phyloP scores from a whole-genome alignment of 495 filamentous ascomycete genomes.

The Daldinia bambusicola region DNA sequence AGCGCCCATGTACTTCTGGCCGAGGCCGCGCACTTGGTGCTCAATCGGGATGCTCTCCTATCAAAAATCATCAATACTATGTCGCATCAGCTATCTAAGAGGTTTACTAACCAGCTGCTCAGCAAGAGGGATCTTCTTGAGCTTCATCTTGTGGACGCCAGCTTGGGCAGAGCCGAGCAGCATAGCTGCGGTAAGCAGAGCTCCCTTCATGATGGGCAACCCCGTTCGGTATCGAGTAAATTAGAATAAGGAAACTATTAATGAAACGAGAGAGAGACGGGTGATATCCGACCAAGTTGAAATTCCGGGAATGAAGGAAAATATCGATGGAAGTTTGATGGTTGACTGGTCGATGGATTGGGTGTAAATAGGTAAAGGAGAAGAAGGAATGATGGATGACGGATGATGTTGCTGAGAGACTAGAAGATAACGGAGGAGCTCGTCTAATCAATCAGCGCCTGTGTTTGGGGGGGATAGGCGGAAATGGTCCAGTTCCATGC shows the following conservation, averaged over 20 bases:
- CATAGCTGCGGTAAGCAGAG: constrained; percentile 76
- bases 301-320: constrained; percentile 20
- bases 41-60: constrained; percentile 82
- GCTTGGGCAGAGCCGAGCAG: constrained; percentile 86
- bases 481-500: constrained; percentile 25
- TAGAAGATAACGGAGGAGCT: constrained; percentile 42
- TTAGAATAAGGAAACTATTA: constrained; percentile 3
- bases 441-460: constrained; percentile 13
- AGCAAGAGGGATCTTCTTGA: constrained; percentile 92
- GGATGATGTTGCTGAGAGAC: constrained; percentile 41
- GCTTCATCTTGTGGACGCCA: constrained; percentile 91
- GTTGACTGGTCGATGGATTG: constrained; percentile 17
- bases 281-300: constrained; percentile 7
- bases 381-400: constrained; percentile 40
- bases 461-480: constrained; percentile 22
- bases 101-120: constrained; percentile 83
- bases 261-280: constrained; percentile 9
- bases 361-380: constrained; percentile 25
- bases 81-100: neutral
- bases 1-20: constrained; percentile 93
- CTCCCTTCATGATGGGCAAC: constrained; percentile 78
- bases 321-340: constrained; percentile 20
- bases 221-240: constrained; percentile 23
- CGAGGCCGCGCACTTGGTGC: constrained; percentile 80
- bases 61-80: constrained; percentile 31